Base-by-base conservation (phyloP, 345 rosid species). In the Populus davidiana region DNA sequence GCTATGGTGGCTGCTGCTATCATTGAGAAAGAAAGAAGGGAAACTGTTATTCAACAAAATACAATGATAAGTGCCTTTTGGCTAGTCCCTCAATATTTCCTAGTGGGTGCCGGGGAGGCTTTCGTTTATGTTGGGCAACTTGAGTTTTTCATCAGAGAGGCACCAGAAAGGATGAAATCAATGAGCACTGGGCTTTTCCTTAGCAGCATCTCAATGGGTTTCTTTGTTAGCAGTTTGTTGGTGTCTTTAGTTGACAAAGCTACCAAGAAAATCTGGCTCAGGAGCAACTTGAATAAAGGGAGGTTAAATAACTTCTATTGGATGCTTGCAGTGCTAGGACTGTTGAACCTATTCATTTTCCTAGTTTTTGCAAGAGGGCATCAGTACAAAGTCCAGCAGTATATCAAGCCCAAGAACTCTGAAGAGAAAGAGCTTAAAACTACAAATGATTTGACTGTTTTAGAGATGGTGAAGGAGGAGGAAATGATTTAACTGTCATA, bases 131-230 rank as follows among this genome's bases (percentile, higher is more conserved):
- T 91, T 20, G 97, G 99, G 69, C 94, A 95, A 33, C 98, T 95
- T 33, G 97, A 95, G 87, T 95, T 93, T 82, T 95, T 95, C 83
- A 91, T 93, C 56, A 85, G 93, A 50, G 98, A 93, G 81, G 95
- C 97, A 47, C 98, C 97, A 1, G 96, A 89, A 70, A 86, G 93
- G 77, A 93, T 95, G 98, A 95, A 95, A 78, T 90, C 99, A 6
- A 91, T 90, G 96, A 95, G 99, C 89, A 95, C 99, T 0, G 97
- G 99, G 36, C 86, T 95, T 16, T 93, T 95, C 72, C 83, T 95
- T 5, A 90, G 93, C 68, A 88, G 92, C 43, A 86, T 93, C 29
- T 95, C 99, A 5, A 87, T 93, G 97, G 99, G 98, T 38, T 93
- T 93, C 89, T 95, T 89, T 59, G 86, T 90, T 5, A 95, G 97